phyloP scores from a whole-genome alignment of 129 eudicot genomes.

The Dittrichia graveolens region DNA sequence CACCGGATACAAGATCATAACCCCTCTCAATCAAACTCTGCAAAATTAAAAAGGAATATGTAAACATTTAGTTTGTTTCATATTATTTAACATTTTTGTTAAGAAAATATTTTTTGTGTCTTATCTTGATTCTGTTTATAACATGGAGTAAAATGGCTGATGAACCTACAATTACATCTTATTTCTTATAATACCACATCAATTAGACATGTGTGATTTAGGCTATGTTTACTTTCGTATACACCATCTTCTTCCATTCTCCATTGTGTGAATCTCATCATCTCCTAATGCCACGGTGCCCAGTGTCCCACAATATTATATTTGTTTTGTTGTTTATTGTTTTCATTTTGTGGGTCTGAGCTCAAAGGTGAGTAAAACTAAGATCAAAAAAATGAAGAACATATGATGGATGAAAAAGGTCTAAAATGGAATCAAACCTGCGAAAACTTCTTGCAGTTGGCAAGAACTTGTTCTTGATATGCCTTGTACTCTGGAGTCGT shows the following conservation, averaged over 20 bases:
- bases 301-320: neutral
- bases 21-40: constrained; percentile 79
- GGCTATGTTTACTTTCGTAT: neutral
- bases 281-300: neutral
- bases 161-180: neutral
- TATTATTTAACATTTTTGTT: neutral
- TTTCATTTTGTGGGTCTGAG: neutral
- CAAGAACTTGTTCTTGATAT: constrained; percentile 83
- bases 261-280: neutral
- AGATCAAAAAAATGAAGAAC: constrained; percentile 6
- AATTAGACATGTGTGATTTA: neutral
- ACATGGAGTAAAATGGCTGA: neutral
- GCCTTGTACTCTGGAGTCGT: constrained; percentile 84
- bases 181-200: neutral
- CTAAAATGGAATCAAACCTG: constrained; percentile 43
- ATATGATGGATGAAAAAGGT: neutral
- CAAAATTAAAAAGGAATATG: constrained; percentile 24
- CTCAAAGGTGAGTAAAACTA: too few relatives aligned
- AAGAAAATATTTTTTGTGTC: neutral
- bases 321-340: constrained; percentile 5
- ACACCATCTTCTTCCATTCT: neutral
- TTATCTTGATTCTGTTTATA: constrained; percentile 5
- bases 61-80: neutral
- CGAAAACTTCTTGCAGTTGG: constrained; percentile 73
- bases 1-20: constrained; percentile 90